A percentile compares a stretch with the other conserved stretches of the same genome.
These are phyloP conservation scores for Mimosa pudica DNA, from an alignment of 306 rosid genomes.

Conservation along the genomic window DNA sequence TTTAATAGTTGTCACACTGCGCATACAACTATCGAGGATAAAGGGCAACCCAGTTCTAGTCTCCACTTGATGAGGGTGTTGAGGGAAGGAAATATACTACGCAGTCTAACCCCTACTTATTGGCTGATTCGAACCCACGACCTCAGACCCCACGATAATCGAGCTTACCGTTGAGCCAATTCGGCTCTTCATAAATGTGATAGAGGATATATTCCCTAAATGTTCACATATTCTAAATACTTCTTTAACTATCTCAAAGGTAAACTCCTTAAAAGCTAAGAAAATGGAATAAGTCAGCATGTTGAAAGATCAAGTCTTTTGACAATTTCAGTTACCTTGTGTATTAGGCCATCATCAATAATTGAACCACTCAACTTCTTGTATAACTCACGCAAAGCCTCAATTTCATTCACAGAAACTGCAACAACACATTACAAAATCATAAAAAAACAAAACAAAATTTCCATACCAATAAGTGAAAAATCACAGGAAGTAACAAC, in stretches of 20 bases:
- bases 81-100: too few relatives aligned
- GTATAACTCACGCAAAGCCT: conserved; percentile 68
- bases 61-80: too few relatives aligned
- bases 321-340: conserved; percentile 53
- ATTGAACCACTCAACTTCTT: conserved; percentile 68
- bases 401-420: conserved; percentile 76
- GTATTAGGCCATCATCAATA: conserved; percentile 68
- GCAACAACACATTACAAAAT: conserved; percentile 20
- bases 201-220: not conserved
- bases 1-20: not conserved
- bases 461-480: not conserved
- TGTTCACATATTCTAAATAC: not conserved
- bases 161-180: too few relatives aligned
- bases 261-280: not conserved
- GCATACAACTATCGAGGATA: not conserved
- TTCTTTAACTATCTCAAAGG: not conserved
- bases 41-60: too few relatives aligned
- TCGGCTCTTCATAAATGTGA: not conserved
- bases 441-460: not conserved
- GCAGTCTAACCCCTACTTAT: too few relatives aligned
- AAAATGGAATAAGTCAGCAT: not conserved
- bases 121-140: too few relatives aligned
- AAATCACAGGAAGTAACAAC: conserved; percentile 12
- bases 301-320: not conserved
- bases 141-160: too few relatives aligned